These are phyloP conservation scores for Arachnomyces sp. DNA, from an alignment of 2,329 filamentous ascomycete species.

Conservation along the genomic window DNA sequence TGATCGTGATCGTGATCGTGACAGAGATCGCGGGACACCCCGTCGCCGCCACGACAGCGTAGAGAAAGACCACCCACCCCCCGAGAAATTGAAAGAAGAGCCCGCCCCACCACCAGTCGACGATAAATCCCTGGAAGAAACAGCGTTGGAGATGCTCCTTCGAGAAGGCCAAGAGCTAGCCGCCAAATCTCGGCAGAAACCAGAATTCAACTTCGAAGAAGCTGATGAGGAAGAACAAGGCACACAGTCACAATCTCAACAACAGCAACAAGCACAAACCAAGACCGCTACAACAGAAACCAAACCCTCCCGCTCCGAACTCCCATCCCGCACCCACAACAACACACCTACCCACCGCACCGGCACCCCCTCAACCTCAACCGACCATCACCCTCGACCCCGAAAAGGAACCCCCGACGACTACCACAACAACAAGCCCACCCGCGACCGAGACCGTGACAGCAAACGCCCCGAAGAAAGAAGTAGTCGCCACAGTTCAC, in stretches of 20 bases:
- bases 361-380: background rate
- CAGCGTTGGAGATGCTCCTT: constrained; percentile 46
- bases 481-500: background rate
- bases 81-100: constrained; percentile 23
- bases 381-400: background rate
- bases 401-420: constrained; percentile 2
- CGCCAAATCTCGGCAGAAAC: constrained; percentile 42
- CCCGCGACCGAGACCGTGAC: constrained; percentile 19
- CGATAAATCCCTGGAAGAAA: constrained; percentile 48
- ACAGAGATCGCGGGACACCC: constrained; percentile 13
- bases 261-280: background rate
- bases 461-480: constrained; percentile 18
- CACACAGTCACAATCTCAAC: constrained; percentile 23
- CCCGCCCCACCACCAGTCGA: constrained; percentile 32
- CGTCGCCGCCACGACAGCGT: background rate
- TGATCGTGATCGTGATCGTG: constrained; percentile 28
- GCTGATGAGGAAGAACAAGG: constrained; percentile 35
- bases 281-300: constrained; percentile 1
- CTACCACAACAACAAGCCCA: background rate
- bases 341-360: background rate
- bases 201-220: constrained; percentile 44
- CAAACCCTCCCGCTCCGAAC: constrained; percentile 1
- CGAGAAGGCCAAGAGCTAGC: constrained; percentile 48
- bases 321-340: constrained; percentile 1
- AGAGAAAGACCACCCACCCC: background rate